These are phyloP conservation scores for Mycena sp. DNA, from an alignment of 1,284 basidiomycete genomes.

Conservation along the genomic window DNA sequence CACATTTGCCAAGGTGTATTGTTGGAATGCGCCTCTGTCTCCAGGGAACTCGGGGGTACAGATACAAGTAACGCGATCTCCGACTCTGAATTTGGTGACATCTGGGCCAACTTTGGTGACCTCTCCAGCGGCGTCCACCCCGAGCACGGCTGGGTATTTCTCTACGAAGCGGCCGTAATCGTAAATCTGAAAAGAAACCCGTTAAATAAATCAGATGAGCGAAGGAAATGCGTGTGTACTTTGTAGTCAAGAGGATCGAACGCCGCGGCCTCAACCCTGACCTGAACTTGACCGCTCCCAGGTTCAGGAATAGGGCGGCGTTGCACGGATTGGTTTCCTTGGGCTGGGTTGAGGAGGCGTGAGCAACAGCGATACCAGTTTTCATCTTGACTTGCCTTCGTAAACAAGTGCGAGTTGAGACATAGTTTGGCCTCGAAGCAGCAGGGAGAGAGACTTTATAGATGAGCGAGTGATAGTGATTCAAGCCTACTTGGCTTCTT, in stretches of 20 bases:
- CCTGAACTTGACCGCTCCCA: neutral
- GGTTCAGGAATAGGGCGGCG: constrained; percentile 7
- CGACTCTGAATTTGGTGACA: constrained; percentile 19
- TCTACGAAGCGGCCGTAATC: neutral
- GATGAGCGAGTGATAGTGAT: too few relatives aligned
- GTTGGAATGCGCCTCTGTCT: constrained; percentile 18
- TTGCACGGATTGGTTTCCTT: neutral
- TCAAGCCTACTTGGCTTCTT: too few relatives aligned
- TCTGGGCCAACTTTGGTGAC: constrained; percentile 10
- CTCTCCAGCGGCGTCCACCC: constrained; percentile 9
- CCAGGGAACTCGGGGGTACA: neutral
- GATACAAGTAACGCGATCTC: constrained; percentile 3
- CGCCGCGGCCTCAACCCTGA: constrained; percentile 15
- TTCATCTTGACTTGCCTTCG: neutral
- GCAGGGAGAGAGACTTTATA: too few relatives aligned
- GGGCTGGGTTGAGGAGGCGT: neutral
- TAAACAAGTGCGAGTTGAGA: constrained; percentile 9
- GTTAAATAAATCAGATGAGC: too few relatives aligned
- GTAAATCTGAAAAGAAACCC: neutral
- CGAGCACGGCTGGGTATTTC: constrained; percentile 6
- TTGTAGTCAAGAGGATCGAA: constrained; percentile 18
- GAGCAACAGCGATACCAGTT: neutral
- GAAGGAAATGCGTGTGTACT: neutral
- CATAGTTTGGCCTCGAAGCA: constrained; percentile 7
- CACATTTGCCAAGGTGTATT: constrained; percentile 12